phyloP scores from a whole-genome alignment of 202 grass and related monocot genomes.

The Cymbopogon flexuosus region DNA sequence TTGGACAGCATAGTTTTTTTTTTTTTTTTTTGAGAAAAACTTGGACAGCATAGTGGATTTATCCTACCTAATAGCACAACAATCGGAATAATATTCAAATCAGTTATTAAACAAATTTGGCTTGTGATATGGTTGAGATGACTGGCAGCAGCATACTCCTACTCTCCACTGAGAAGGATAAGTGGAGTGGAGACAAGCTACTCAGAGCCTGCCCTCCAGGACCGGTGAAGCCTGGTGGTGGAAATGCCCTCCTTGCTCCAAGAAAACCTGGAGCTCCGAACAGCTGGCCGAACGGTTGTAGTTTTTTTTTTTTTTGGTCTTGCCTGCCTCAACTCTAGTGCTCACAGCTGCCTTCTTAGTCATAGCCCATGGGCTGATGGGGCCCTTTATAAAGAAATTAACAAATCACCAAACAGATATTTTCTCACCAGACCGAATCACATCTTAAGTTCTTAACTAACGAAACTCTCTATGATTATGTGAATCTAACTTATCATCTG shows the following conservation, averaged over 20 bases:
- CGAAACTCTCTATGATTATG: not conserved
- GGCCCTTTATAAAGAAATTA: not conserved
- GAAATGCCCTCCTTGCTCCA: not conserved
- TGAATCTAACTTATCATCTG: not conserved
- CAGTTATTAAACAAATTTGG: slow-evolving; percentile 1
- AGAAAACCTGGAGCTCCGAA: not conserved
- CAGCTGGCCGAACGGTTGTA: not conserved
- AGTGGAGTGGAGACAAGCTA: not conserved
- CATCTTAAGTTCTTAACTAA: not conserved
- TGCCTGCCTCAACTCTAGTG: not conserved
- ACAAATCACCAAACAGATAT: not conserved
- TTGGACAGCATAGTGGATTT: not conserved
- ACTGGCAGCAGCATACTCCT: not conserved
- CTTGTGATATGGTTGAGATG: not conserved
- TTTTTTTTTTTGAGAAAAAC: too few species aligned
- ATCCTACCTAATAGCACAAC: not conserved
- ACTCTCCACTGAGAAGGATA: not conserved
- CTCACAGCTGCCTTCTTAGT: not conserved
- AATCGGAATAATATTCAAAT: not conserved
- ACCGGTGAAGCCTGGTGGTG: not conserved
- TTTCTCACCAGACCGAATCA: not conserved
- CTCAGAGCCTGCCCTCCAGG: not conserved
- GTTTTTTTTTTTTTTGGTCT: not conserved
- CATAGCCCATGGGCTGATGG: not conserved
- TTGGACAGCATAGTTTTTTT: slow-evolving; percentile 15